phyloP scores from a whole-genome alignment of 2,329 filamentous ascomycete species.

The Pseudogymnoascus sp. region DNA sequence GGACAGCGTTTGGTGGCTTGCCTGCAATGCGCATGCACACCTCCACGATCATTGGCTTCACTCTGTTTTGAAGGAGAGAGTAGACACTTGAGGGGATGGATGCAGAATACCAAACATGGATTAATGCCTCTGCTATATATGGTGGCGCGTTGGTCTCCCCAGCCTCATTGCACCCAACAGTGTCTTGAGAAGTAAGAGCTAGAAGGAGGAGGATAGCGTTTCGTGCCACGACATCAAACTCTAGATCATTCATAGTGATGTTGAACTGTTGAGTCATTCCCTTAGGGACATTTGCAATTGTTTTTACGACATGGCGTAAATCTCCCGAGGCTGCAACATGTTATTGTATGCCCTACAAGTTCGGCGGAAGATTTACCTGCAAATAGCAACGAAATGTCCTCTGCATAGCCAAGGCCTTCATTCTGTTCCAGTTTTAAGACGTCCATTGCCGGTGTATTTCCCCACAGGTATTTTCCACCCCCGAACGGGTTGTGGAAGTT shows the following conservation, averaged over 20 bases:
- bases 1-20: conserved; percentile 7
- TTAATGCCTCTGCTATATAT: conserved; percentile 5
- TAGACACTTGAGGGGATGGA: conserved; percentile 3
- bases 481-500: conserved; percentile 11
- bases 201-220: conserved; percentile 18
- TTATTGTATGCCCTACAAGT: not conserved
- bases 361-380: conserved; percentile 13
- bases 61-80: not conserved
- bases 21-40: conserved; percentile 10
- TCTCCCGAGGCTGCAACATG: conserved; percentile 17
- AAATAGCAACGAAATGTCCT: conserved; percentile 16
- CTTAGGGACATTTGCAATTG: conserved; percentile 15
- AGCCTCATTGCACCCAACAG: not conserved
- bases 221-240: conserved; percentile 18
- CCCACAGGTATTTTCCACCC: conserved; percentile 17
- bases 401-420: conserved; percentile 15
- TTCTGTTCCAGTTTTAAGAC: conserved; percentile 15
- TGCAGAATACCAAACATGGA: conserved; percentile 17
- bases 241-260: conserved; percentile 18
- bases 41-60: conserved; percentile 13
- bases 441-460: conserved; percentile 18
- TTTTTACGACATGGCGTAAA: conserved; percentile 16
- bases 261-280: conserved; percentile 5
- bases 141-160: not conserved
- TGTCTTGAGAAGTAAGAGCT: conserved; percentile 12